Evolutionary conservation across 2,329 filamentous ascomycete species (phyloP).

Genomic region (Diplodia sapinea): DNA sequence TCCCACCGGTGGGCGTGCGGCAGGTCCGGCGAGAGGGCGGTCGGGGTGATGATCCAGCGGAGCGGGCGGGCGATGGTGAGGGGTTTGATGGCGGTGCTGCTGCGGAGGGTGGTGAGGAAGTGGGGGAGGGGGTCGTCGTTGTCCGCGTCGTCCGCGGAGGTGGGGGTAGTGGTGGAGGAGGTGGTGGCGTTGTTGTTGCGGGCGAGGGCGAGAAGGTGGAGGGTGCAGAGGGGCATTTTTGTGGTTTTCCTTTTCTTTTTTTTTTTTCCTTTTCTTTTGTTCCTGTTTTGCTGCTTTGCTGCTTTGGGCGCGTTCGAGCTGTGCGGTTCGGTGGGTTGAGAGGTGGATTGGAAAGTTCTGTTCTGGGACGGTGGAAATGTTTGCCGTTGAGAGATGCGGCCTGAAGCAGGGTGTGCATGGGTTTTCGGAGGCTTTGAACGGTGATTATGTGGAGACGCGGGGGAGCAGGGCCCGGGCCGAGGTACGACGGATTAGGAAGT

Average conservation of each 20-base stretch:
- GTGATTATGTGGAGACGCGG: constrained; percentile 1
- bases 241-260: neutral
- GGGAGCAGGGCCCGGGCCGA: neutral
- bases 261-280: neutral
- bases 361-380: no score
- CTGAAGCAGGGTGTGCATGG: neutral
- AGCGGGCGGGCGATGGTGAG: constrained; percentile 53
- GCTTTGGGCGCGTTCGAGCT: neutral
- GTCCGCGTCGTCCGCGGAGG: constrained; percentile 34
- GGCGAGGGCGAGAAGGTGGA: constrained; percentile 54
- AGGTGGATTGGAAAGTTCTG: neutral
- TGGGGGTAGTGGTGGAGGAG: constrained; percentile 33
- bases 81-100: constrained; percentile 45
- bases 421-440: neutral
- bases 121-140: constrained; percentile 41
- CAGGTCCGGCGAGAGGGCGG: constrained; percentile 47
- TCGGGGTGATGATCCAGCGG: constrained; percentile 59
- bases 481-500: constrained; percentile 8
- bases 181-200: no score
- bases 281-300: neutral
- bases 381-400: no score
- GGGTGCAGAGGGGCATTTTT: constrained; percentile 56
- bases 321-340: neutral
- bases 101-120: constrained; percentile 51
- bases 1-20: constrained; percentile 49